Evolutionary conservation across 2,329 filamentous ascomycete genomes (phyloP).

Genomic region (Verticillium nonalfalfae): DNA sequence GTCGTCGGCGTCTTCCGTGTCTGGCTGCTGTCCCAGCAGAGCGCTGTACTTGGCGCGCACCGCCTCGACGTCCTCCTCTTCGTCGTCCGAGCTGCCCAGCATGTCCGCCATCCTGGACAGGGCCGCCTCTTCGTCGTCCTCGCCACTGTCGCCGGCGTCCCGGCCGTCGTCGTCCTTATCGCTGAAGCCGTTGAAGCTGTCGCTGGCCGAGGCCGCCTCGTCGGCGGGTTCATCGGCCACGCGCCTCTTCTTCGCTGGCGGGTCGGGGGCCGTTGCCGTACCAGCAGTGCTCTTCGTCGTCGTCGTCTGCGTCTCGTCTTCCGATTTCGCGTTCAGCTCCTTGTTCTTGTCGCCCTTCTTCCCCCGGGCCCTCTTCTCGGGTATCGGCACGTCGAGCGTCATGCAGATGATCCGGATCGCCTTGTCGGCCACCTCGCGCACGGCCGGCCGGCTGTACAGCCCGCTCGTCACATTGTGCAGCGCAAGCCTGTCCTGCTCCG

Average conservation of each 20-base stretch:
- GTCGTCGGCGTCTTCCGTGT: slow-evolving; percentile 24
- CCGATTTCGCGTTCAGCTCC: not conserved
- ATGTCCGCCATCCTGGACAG: slow-evolving; percentile 38
- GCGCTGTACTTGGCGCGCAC: slow-evolving; percentile 37
- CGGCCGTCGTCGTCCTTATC: slow-evolving; percentile 15
- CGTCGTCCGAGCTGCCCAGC: slow-evolving; percentile 35
- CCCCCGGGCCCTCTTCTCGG: slow-evolving; percentile 33
- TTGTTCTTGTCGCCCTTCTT: slow-evolving; percentile 19
- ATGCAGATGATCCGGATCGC: slow-evolving; percentile 43
- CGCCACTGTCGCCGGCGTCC: slow-evolving; percentile 16
- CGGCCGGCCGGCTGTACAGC: slow-evolving; percentile 45
- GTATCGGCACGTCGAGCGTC: slow-evolving; percentile 39
- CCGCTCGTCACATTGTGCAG: slow-evolving; percentile 56
- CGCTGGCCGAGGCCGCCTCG: slow-evolving; percentile 4
- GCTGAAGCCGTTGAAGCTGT: slow-evolving; percentile 10
- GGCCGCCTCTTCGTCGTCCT: slow-evolving; percentile 23
- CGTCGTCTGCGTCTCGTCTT: slow-evolving; percentile 22
- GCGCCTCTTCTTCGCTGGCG: slow-evolving; percentile 15
- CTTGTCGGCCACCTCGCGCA: slow-evolving; percentile 41
- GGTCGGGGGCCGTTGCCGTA: slow-evolving; percentile 10
- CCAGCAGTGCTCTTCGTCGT: slow-evolving; percentile 16
- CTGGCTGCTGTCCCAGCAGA: slow-evolving; percentile 36
- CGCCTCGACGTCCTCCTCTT: slow-evolving; percentile 29
- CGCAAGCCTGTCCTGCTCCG: slow-evolving; percentile 42
- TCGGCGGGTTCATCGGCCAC: slow-evolving; percentile 24